A percentile compares a stretch with the other conserved stretches of the same genome.
Evolutionary conservation across 805 yeast species (phyloP).

Genomic region (Osmozyma mogii): DNA sequence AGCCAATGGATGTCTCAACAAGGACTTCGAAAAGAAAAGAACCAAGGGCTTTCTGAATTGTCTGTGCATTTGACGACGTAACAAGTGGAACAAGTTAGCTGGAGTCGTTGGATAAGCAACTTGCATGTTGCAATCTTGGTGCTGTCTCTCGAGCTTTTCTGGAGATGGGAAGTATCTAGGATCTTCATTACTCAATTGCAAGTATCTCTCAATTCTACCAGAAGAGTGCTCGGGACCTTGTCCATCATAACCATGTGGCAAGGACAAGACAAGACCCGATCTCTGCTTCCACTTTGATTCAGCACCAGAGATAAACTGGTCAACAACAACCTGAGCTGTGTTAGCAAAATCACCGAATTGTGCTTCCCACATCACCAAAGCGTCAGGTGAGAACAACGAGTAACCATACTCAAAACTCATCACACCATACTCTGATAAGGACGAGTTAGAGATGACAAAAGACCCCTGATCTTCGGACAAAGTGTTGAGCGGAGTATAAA

Average conservation of each 20-base stretch:
- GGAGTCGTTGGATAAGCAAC: slow-evolving; percentile 98
- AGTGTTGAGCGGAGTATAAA: slow-evolving; percentile 80
- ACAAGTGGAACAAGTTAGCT: slow-evolving; percentile 88
- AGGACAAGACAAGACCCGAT: slow-evolving; percentile 87
- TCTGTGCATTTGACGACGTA: slow-evolving; percentile 99
- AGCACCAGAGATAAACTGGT: slow-evolving; percentile 94
- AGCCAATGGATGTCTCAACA: slow-evolving; percentile 90
- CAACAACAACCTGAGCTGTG: slow-evolving; percentile 96
- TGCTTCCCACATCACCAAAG: slow-evolving; percentile 98
- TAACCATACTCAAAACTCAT: slow-evolving; percentile 99
- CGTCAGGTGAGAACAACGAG: slow-evolving; percentile 95
- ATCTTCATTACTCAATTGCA: slow-evolving; percentile 94
- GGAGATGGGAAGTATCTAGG: slow-evolving; percentile 87
- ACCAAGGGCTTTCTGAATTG: slow-evolving; percentile 93
- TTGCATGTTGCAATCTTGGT: slow-evolving; percentile 98
- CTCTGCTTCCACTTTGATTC: slow-evolving; percentile 99
- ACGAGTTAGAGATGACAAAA: slow-evolving; percentile 86
- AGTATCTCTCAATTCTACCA: slow-evolving; percentile 93
- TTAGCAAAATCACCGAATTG: slow-evolving; percentile 99
- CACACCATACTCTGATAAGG: slow-evolving; percentile 97
- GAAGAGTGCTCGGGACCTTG: slow-evolving; percentile 99
- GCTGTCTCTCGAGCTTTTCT: slow-evolving; percentile 90
- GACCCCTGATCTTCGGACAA: slow-evolving; percentile 76
- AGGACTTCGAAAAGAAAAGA: slow-evolving; percentile 83
- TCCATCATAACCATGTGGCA: slow-evolving; percentile 99